Percentiles rank a stretch among this genome's conserved stretches.
These are phyloP conservation scores for Aspergillus persii DNA, from an alignment of 2,329 filamentous ascomycete genomes.

Conservation along the genomic window DNA sequence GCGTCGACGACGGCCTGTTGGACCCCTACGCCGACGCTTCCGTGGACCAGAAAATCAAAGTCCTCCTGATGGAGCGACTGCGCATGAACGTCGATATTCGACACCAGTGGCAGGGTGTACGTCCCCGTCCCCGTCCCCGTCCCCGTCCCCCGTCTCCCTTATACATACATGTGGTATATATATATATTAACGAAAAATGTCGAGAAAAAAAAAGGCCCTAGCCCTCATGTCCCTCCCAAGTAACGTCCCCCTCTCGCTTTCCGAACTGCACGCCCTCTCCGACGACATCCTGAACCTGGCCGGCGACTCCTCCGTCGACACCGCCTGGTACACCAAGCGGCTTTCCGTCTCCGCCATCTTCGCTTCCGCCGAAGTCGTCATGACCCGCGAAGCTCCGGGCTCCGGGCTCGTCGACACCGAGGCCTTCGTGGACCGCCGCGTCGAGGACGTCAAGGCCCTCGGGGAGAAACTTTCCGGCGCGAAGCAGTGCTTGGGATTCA, in stretches of 20 bases:
- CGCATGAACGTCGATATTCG: conserved; percentile 71
- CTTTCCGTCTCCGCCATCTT: conserved; percentile 64
- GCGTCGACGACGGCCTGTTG: conserved; percentile 33
- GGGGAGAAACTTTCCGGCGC: conserved; percentile 63
- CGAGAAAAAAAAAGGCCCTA: conserved; percentile 61
- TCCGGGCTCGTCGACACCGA: conserved; percentile 72
- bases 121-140: conserved; percentile 24
- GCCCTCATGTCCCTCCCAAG: conserved; percentile 84
- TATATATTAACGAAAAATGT: neutral
- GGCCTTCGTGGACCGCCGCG: conserved; percentile 71
- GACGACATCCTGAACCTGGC: conserved; percentile 91
- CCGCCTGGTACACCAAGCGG: conserved; percentile 80
- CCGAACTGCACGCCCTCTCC: conserved; percentile 75
- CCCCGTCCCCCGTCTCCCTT: neutral
- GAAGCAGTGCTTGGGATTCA: conserved; percentile 79
- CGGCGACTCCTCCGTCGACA: conserved; percentile 77
- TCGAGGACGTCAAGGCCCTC: conserved; percentile 66
- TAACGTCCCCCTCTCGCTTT: conserved; percentile 71
- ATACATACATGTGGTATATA: neutral
- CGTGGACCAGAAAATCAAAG: conserved; percentile 64
- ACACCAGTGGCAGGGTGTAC: conserved; percentile 81
- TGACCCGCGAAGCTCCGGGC: conserved; percentile 75
- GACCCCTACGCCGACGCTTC: conserved; percentile 34
- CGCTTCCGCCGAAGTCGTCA: conserved; percentile 81
- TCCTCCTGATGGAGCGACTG: conserved; percentile 73